Evolutionary conservation across 331 rosid species (phyloP), one percentile per base, ranked within the genome.

Genomic region (Telfairia occidentalis): DNA sequence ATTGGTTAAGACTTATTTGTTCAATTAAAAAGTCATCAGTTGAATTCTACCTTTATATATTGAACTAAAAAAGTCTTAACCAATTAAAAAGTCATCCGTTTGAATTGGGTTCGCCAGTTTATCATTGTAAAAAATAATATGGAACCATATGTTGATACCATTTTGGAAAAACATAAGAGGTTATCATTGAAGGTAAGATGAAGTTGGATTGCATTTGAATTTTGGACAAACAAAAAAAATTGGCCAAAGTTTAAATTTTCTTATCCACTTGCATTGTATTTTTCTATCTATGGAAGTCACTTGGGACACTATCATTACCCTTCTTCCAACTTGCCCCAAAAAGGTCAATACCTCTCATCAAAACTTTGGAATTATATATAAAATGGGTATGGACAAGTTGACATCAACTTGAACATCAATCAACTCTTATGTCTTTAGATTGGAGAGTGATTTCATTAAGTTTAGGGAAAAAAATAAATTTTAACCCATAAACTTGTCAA

Each of bases 251-350:
- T 38, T 38, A 3, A 37, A 66, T 21, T 40, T 58, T 66, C 11
- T 66, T 66, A 66, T 66, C 73, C 48, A 35, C 29, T 63, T 8
- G 29, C 26, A 61, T 61, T 61, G 70, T 3, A 61, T 16, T 15
- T 6, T 61, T 61, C 26, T 45, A 55, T 26, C 10, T 12, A 58
- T 58, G 29, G 72, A 65, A 64, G 18, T 43, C 73, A 64, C 13
- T 64, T 65, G 73, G 73, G 19, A 64, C 49, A 19, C 15, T 38
- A 67, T 40, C 21, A 42, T 67, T 24, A 16, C 73, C 53, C 10
- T 40, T 42, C 21, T 67, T 67, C 73, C 73, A 67, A 67, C 12
- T 67, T 67, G 73, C 73, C 32, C 24, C 21, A n/a, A 38, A 66
- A 66, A 38, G 34, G 73, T 66, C 52, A 66, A 66, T 66, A 12